Base-by-base conservation (phyloP, 495 filamentous ascomycete species). In the Talaromyces thailandensis region DNA sequence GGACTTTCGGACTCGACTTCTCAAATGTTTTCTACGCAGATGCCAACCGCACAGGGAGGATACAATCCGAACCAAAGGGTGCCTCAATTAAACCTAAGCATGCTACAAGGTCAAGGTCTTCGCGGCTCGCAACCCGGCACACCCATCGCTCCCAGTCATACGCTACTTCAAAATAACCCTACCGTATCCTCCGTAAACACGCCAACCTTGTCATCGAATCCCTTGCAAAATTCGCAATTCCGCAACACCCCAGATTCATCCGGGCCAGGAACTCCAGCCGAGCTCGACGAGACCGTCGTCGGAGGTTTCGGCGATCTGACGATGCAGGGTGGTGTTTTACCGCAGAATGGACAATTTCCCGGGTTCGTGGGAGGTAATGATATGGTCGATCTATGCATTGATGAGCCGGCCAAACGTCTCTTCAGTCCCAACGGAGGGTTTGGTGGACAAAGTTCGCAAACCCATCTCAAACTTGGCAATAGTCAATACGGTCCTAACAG, bases 181-280 rank as follows among this genome's bases (percentile, higher is more conserved):
- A 98, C 92, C 0, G 91, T 98, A n/a, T 96, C 94, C 11, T 96
- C 93, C 37, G 93, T 96, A 59, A 98, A 98, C 68, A 96, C 92
- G 3, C 94, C 93, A 0, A 96, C 93, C 11, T 77, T 97, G 61
- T 86, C 81, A 63, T 87, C 87, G 6, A 77, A 82, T 61, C 85
- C 87, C 31, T 74, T 84, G 40, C 81, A 85, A 64, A 81, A 81
- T 50, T 78, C 81, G n/a, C 83, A 88, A 62, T 86, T 84, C 64
- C 79, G 80, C 61, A 81, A 81, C 64, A 91, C 89, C 1, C 88
- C 88, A 51, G 87, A 92, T 69, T 88, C 87, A 11, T 91, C 88
- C 18, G 82, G 82, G 53, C 89, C 89, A 12, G 87, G 86, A 52
- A 91, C 90, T 12, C 89, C 90, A 3, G 83, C 82, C 40, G 82